Evolutionary conservation across 1,139 yeast species (phyloP), one percentile per base, ranked within the genome.

Genomic region (Zygoascus sp.): DNA sequence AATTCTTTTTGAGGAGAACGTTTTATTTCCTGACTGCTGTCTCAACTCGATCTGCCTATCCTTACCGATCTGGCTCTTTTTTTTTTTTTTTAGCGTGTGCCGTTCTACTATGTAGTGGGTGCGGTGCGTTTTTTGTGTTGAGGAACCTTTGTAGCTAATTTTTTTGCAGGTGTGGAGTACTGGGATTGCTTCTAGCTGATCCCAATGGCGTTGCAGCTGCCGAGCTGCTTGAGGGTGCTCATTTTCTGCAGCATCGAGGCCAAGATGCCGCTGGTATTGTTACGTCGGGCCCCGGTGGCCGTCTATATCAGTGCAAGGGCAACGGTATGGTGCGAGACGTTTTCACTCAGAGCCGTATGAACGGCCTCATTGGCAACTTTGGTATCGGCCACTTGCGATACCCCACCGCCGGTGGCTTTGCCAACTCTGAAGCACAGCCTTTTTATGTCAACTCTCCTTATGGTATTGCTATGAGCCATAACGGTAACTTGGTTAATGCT

Each of bases 261-360:
- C 99, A 92, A 69, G 99, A 92, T 66, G 99, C 99, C 10, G 97
- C 97, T n/a, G 99, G 99, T 54, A 90, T 92, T 51, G 94, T 88
- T 36, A 94, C 98, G 10, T 89, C 97, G 67, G 98, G 97, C 45
- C 73, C 86, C 44, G 81, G 90, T 55, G 99, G 98, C 55, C 76
- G 98, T 51, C 76, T 94, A 50, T 90, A 88, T 70, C 97, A 92
- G 70, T 92, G 97, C 69, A 92, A 92, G 70, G 99, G 99, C 57
- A 92, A 89, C 66, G 99, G 99, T 54, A 88, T 94, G 97, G 97
- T 96, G 49, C 79, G 95, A 60, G 98, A 92, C 62, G 97, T 92
- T 32, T 92, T 92, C 77, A 89, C 96, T 43, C 86, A 82, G 63
- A 71, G 73, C 44, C 77, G 97, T 62, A 79, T 92, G 79, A 64